These are phyloP conservation scores for Trifolium pratense DNA, from an alignment of 306 rosid genomes.

Conservation along the genomic window DNA sequence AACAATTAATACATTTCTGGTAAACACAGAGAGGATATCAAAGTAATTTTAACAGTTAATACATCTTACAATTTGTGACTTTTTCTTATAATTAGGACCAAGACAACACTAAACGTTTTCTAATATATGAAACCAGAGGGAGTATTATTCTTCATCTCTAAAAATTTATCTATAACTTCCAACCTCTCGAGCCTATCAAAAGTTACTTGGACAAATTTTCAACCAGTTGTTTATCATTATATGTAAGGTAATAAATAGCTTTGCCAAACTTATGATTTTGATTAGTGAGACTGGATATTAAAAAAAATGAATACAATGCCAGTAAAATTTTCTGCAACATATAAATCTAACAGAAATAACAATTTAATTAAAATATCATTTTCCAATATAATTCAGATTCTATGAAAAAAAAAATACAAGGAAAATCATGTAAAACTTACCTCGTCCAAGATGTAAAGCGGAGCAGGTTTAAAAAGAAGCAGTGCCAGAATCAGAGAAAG, in stretches of 20 bases:
- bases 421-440: conserved; percentile 49
- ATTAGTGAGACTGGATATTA: conserved; percentile 12
- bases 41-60: not conserved
- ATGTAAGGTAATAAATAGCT: conserved; percentile 1
- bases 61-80: not conserved
- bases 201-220: not conserved
- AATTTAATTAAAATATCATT: conserved; percentile 17
- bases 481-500: conserved; percentile 91
- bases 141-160: not conserved
- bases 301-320: not conserved
- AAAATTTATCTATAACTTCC: conserved; percentile 14
- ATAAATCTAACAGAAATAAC: not conserved
- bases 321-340: conserved; percentile 9
- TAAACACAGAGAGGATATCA: not conserved
- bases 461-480: conserved; percentile 98
- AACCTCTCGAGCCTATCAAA: not conserved
- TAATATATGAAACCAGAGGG: not conserved
- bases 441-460: conserved; percentile 95
- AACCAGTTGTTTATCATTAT: not conserved
- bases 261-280: conserved; percentile 5
- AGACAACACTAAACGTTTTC: not conserved
- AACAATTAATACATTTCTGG: not conserved
- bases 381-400: conserved; percentile 2
- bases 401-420: not conserved
- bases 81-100: not conserved